Evolutionary conservation across 805 yeast species (phyloP), one percentile per base, ranked within the genome.

Genomic region (Ogataea zsoltii): DNA sequence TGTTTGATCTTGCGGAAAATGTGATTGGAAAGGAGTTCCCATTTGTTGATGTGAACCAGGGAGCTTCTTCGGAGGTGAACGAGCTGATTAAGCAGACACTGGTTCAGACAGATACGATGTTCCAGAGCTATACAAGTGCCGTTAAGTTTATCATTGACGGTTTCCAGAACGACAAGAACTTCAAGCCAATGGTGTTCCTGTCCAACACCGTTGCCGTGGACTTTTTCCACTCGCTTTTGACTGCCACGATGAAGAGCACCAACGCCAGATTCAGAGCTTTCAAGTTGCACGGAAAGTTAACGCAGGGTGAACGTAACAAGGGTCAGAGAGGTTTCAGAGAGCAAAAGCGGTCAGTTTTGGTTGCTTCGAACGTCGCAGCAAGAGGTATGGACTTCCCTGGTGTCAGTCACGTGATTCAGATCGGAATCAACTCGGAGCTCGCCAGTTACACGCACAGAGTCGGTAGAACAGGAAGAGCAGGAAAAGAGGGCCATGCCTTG

Each of bases 381-480:
- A 82, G 98, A 69, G 98, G 98, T 55, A 83, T 92, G 85, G 97
- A 92, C 71, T 88, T 92, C 76, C 94, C 91, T 45, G 80, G 80
- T 56, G 95, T 92, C 23, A 69, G 89, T 19, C 88, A 88, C 61
- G 97, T 92, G 42, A 70, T 86, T 56, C 97, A 92, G 70, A 65
- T 88, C 44, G 87, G 92, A 54, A 75, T 83, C n/a, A 88, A 94
- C 49, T 68, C 75, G 38, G 88, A 83, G 46, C 67, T 81, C 18
- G 79, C 91, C n/a, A 84, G 85, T 51, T 90, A 91, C 63, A 81
- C 90, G 47, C 98, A 92, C 69, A 84, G 96, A 66, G 84, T 92
- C 60, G 98, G 98, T 49, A 83, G 98, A 75, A 92, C 97, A 13
- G 98, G 96, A 34, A 82, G 98, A 69, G 96, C 91, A 44, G 97